Evolutionary conservation across 352 stramenopile species (phyloP).

Genomic region (Elongisporangium anandrum): DNA sequence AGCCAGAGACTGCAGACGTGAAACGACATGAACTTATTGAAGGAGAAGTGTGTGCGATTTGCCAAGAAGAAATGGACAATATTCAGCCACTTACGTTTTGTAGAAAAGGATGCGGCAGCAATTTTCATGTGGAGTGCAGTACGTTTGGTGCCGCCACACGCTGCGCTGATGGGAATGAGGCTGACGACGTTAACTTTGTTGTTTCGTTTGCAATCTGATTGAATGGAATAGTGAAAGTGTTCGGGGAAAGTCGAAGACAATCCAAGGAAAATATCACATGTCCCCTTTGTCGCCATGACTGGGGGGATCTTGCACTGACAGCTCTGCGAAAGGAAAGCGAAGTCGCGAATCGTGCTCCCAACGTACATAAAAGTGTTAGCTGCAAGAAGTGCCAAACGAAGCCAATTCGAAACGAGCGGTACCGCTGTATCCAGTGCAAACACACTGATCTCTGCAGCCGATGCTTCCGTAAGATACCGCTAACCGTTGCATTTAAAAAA

Average conservation of each 20-base stretch:
- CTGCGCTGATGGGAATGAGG: no score
- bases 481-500: neutral
- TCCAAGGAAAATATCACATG: slow-evolving; percentile 85
- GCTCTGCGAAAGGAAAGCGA: slow-evolving; percentile 72
- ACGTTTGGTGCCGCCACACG: slow-evolving; percentile 16
- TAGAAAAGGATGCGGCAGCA: slow-evolving; percentile 71
- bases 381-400: slow-evolving; percentile 78
- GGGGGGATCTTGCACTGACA: slow-evolving; percentile 58
- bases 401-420: slow-evolving; percentile 72
- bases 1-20: slow-evolving; percentile 19
- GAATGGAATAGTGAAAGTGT: slow-evolving; percentile 62
- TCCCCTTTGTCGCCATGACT: slow-evolving; percentile 79
- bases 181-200: neutral
- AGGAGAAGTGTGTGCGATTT: slow-evolving; percentile 82
- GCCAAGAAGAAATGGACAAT: slow-evolving; percentile 74
- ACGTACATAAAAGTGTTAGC: slow-evolving; percentile 60
- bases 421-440: slow-evolving; percentile 79
- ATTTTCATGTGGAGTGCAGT: slow-evolving; percentile 73
- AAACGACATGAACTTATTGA: slow-evolving; percentile 56
- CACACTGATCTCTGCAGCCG: slow-evolving; percentile 66
- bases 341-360: slow-evolving; percentile 59
- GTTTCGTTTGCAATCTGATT: slow-evolving; percentile 2
- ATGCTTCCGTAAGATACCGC: slow-evolving; percentile 57
- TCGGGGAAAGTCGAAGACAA: slow-evolving; percentile 71
- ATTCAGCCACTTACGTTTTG: slow-evolving; percentile 68